phyloP scores from a whole-genome alignment of 176 grass and related monocot genomes.

The Bothriochloa decipiens region DNA sequence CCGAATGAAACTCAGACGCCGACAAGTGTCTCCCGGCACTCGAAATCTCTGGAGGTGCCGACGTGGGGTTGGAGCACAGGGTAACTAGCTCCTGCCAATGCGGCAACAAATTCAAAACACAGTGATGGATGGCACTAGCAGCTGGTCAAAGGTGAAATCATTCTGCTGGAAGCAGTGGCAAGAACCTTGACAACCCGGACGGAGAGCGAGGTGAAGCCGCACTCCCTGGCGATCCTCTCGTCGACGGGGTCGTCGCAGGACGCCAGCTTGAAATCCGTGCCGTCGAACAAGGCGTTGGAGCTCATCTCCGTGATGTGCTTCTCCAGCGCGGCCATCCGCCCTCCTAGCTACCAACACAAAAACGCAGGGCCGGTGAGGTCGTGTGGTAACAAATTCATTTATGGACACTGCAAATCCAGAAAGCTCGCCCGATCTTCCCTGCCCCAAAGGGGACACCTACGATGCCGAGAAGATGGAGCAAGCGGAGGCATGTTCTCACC shows the following conservation, averaged over 20 bases:
- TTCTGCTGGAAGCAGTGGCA: not conserved
- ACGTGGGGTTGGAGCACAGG: constrained; percentile 58
- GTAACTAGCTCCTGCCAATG: constrained; percentile 85
- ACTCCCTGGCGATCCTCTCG: constrained; percentile 68
- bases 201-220: constrained; percentile 79
- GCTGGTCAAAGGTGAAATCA: not conserved
- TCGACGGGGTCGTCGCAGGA: constrained; percentile 69
- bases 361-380: not conserved
- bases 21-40: constrained; percentile 70
- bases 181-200: constrained; percentile 82
- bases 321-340: constrained; percentile 77
- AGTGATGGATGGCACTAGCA: not conserved
- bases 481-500: constrained; percentile 14
- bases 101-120: constrained; percentile 10
- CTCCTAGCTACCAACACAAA: constrained; percentile 65
- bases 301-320: constrained; percentile 77
- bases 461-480: not conserved
- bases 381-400: not conserved
- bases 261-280: constrained; percentile 90
- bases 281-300: constrained; percentile 61
- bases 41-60: constrained; percentile 53
- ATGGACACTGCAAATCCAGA: not conserved
- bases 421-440: not conserved
- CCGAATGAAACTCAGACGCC: constrained; percentile 71
- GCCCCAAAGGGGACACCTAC: not conserved